Conservation (phyloP, 2,329 filamentous ascomycete species). For the Fusarium caatingaense region DNA sequence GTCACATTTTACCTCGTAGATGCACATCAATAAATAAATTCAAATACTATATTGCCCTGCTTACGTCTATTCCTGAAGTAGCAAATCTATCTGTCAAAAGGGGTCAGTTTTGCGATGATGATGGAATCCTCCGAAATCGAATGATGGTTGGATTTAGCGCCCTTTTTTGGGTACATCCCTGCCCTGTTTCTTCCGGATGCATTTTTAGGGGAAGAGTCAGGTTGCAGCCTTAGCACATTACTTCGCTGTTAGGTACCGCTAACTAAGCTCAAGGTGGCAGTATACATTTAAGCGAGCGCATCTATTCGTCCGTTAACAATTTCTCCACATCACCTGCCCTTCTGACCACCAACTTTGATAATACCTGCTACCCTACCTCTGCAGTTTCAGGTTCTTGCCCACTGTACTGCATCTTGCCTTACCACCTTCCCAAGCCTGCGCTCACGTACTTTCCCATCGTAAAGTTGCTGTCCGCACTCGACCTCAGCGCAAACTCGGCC, state of each 20-base stretch:
- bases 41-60: conserved; percentile 1
- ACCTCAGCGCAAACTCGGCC: conserved; percentile 17
- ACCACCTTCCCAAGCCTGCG: conserved; percentile 30
- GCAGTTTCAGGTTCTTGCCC: conserved; percentile 30
- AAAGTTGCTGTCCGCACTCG: conserved; percentile 5
- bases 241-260: conserved; percentile 10
- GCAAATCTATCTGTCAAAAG: conserved; percentile 15
- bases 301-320: conserved; percentile 37
- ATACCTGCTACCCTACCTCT: conserved; percentile 24
- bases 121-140: conserved; percentile 48
- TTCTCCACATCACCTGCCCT: conserved; percentile 46
- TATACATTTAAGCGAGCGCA: conserved; percentile 25
- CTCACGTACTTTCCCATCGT: conserved; percentile 33
- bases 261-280: not conserved
- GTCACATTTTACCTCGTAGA: not conserved
- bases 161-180: conserved; percentile 30
- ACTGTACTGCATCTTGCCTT: conserved; percentile 14
- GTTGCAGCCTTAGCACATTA: conserved; percentile 30
- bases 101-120: conserved; percentile 18
- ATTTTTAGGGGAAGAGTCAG: conserved; percentile 12
- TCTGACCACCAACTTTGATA: conserved; percentile 33
- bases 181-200: conserved; percentile 43
- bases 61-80: not conserved
- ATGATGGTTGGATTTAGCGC: conserved; percentile 37
- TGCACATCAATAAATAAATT: not conserved